phyloP scores from a whole-genome alignment of 2,329 filamentous ascomycete genomes.

The Pestalotiopsis sp. region DNA sequence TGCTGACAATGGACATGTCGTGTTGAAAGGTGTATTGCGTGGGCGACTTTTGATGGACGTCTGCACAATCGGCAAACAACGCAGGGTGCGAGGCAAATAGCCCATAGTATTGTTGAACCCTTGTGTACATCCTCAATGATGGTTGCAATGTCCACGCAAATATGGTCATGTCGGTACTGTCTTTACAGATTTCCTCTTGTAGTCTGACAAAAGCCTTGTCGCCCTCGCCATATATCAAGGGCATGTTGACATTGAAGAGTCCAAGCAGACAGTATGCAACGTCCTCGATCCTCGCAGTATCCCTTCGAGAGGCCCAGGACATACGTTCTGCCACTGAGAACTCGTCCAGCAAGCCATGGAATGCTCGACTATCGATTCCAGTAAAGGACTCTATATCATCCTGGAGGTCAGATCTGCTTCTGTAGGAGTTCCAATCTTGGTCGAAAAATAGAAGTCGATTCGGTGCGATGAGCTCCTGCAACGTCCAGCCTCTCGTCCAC shows the following conservation, averaged over 20 bases:
- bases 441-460: not conserved
- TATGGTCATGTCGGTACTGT: not conserved
- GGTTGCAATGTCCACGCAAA: not conserved
- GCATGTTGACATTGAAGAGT: conserved; percentile 3
- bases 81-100: not conserved
- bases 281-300: not conserved
- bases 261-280: conserved; percentile 5
- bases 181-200: conserved; percentile 2
- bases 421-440: not conserved
- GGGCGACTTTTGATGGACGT: not conserved
- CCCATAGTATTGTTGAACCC: not conserved
- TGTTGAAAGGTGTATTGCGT: not conserved
- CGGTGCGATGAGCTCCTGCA: conserved; percentile 23
- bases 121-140: not conserved
- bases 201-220: not conserved
- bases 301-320: not conserved
- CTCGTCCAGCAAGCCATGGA: not conserved
- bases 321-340: not conserved
- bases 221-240: not conserved
- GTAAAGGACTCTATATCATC: not conserved
- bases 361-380: not conserved
- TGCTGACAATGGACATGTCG: not conserved
- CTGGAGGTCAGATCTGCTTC: not conserved
- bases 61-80: not conserved
- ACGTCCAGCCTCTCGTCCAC: conserved; percentile 23